A percentile compares a stretch with the other conserved stretches of the same genome.
Evolutionary conservation across 164 flowering plant species (phyloP).

Genomic region (Warburgia ugandensis): DNA sequence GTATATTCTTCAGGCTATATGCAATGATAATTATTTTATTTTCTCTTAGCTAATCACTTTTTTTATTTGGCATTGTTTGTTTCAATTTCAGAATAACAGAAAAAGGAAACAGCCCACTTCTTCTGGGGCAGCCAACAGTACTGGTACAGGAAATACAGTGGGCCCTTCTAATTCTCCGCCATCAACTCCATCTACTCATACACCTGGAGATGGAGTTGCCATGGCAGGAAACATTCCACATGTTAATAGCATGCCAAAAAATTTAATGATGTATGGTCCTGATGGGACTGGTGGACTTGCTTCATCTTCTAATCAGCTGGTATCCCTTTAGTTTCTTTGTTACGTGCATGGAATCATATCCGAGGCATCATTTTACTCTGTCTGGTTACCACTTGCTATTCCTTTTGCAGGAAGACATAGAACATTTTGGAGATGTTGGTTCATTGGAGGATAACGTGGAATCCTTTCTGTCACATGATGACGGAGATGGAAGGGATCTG

Average conservation of each 20-base stretch:
- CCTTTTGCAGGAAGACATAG: slow-evolving; percentile 77
- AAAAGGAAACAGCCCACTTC: slow-evolving; percentile 73
- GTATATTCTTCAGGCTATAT: too few species aligned
- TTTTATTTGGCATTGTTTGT: slow-evolving; percentile 3
- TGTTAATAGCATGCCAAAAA: slow-evolving; percentile 48
- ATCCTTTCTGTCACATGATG: slow-evolving; percentile 76
- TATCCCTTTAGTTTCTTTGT: slow-evolving; percentile 16
- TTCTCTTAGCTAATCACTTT: too few species aligned
- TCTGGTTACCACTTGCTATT: slow-evolving; percentile 11
- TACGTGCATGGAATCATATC: not conserved
- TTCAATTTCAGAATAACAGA: slow-evolving; percentile 45
- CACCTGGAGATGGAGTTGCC: slow-evolving; percentile 68
- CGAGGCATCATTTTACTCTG: not conserved
- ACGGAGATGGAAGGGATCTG: slow-evolving; percentile 69
- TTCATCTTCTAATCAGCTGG: slow-evolving; percentile 84
- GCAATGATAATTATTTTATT: too few species aligned
- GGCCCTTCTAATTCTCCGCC: slow-evolving; percentile 77
- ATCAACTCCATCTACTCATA: slow-evolving; percentile 59
- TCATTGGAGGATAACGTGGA: slow-evolving; percentile 86
- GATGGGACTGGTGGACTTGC: slow-evolving; percentile 74
- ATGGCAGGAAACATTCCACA: slow-evolving; percentile 48
- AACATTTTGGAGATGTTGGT: slow-evolving; percentile 78
- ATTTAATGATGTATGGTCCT: slow-evolving; percentile 61
- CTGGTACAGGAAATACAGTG: slow-evolving; percentile 73
- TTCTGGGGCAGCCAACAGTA: slow-evolving; percentile 82